A percentile compares a stretch with the other conserved stretches of the same genome.
Evolutionary conservation across 2,329 filamentous ascomycete species (phyloP).

Genomic region (Fusarium miscanthi): DNA sequence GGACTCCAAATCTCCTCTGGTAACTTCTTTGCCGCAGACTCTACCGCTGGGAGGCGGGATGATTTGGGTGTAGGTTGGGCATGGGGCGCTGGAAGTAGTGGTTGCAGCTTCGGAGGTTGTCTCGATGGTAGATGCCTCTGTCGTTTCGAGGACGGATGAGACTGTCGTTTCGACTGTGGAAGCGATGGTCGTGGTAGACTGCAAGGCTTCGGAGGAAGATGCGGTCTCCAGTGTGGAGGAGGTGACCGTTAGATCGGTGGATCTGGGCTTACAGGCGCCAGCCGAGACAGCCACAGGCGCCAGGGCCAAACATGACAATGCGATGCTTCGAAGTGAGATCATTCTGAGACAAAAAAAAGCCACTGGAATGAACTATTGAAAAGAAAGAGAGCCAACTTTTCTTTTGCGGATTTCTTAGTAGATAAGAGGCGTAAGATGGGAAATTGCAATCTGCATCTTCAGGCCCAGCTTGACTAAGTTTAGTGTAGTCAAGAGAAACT

Average conservation of each 20-base stretch:
- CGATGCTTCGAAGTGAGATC: background rate
- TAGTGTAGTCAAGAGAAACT: background rate
- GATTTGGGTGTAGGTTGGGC: background rate
- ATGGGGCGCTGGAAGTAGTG: background rate
- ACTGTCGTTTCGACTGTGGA: background rate
- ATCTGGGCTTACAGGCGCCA: slow-evolving; percentile 7
- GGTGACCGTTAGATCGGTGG: background rate
- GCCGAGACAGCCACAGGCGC: background rate
- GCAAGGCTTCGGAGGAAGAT: background rate
- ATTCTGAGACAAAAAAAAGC: background rate
- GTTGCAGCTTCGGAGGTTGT: background rate
- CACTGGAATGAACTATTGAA: no score
- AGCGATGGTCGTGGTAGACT: background rate
- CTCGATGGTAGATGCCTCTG: background rate
- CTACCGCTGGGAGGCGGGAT: background rate
- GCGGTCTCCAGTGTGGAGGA: background rate
- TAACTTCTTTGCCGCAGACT: slow-evolving; percentile 1
- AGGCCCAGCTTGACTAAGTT: rapidly evolving
- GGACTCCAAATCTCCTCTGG: background rate
- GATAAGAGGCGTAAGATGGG: background rate
- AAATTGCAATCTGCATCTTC: background rate
- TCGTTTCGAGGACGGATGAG: background rate
- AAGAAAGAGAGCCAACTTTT: rapidly evolving
- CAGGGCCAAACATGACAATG: background rate
- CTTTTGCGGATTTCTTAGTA: background rate